Evolutionary conservation across 2,329 filamentous ascomycete genomes (phyloP), one percentile per base, ranked within the genome.

Genomic region (Penicillium sclerotigenum): DNA sequence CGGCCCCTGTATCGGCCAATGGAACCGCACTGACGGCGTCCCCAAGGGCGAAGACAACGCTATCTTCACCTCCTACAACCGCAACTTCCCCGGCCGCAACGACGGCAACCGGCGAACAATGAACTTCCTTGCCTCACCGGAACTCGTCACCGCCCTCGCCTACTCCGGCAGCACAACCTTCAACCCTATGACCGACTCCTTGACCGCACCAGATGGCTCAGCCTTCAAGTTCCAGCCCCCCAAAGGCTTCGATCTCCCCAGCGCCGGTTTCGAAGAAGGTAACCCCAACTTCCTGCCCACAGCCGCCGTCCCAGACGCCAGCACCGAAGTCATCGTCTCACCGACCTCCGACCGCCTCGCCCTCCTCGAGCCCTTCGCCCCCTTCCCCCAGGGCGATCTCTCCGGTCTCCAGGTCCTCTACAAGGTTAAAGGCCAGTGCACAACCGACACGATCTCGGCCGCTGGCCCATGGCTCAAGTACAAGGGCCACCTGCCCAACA

Each of bases 391-490:
- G 42, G 77, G 80, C 2, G 92, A 99, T 52, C 83, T 97, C 29
- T 79, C 82, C 40, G 86, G 84, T 28, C 84, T 99, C 46, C 87
- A 87, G 49, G 91, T 99, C 18, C 87, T 99, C 16, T 93, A 96
- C 81, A 97, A 97, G 79, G 89, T 97, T 62, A 89, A 92, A 61
- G 94, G 94, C 62, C 96, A 99, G 79, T 99, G 94, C 82, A 99
- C 94, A 55, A 99, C 94, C 41, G 94, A 99, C 77, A 97, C 94
- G 66, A 99, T 99, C 76, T 97, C 92, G 36, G 93, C 93, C 33
- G 93, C 93, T 1, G 93, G 93, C 6, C 93, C 93, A 16, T 97
- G 93, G 93, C 85, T 99, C 65, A 97, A 97, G 78, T 99, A 97
- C 85, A 97, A 97, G 82, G 94, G 94, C 60, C 94, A 99, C 76